Evolutionary conservation across 257 asterid species (phyloP), one percentile per base, ranked within the genome.

Genomic region (Parsonsia alboflavescens): DNA sequence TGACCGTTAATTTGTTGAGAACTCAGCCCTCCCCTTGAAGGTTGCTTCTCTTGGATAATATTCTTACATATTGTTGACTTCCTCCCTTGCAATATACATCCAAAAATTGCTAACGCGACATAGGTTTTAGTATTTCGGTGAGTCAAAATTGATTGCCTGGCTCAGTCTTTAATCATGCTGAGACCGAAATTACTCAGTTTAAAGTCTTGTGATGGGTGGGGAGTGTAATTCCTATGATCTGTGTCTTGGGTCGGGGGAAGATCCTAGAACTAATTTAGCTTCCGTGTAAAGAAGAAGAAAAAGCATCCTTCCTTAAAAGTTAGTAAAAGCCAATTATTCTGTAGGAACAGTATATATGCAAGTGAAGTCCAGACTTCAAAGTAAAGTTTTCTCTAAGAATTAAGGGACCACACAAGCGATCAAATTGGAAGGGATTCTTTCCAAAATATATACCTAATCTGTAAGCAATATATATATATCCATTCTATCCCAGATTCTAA

Each of bases 331-430:
- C 67, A 33, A n/a, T 33, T 33, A 72, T 68, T 48, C 72, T 64
- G 30, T 67, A 30, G 24, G n/a, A 75, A 71, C 39, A 33, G 39
- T 33, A 77, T 24, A 42, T 22, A 75, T 80, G 78, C 65, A 28
- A 75, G 56, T 62, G 42, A 74, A 71, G 75, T 67, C 88, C 74
- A 77, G 73, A 81, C 95, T 89, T 87, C 89, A 56, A 89, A 83
- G 89, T 79, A 73, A 85, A 68, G 85, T 80, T 57, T 33, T 71
- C 26, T 70, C 71, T 45, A 54, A 50, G 11, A 28, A 71, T 54
- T 66, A 22, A 54, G 74, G 76, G 58, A 66, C 80, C 80, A 24
- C 80, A 24, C 59, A 72, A 24, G 36, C 66, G 21, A 10, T 28
- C 22, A 72, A 39, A 72, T 17, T 1, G 5, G 16, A 67, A 69